Evolutionary conservation across 129 eudicot genomes (phyloP).

Genomic region (sunflower (Helianthus annuus)): HanXRQr2.0-SUNRISE NC_035442.2:16793489-16793988

Average conservation of each 20-base stretch:
- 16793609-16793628: too few species aligned
- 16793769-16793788: background rate
- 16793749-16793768: background rate
- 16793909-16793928: slow-evolving; percentile 93
- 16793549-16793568: too few species aligned
- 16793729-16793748: slow-evolving; percentile 1
- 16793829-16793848: slow-evolving; percentile 42
- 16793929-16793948: slow-evolving; percentile 67
- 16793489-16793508: too few species aligned
- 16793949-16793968: slow-evolving; percentile 26
- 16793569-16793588: too few species aligned
- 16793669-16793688: background rate
- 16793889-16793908: slow-evolving; percentile 98
- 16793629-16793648: too few species aligned
- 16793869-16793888: slow-evolving; percentile 71
- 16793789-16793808: slow-evolving; percentile 22
- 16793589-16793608: too few species aligned
- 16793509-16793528: too few species aligned
- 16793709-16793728: background rate
- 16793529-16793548: too few species aligned
- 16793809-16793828: slow-evolving; percentile 6
- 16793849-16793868: slow-evolving; percentile 68
- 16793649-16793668: background rate
- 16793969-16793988: slow-evolving; percentile 59
- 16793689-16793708: too few species aligned